Percentiles rank a stretch among this genome's conserved stretches.
phyloP scores from a whole-genome alignment of 352 stramenopile species.

The Phytophthora brassicae region DNA sequence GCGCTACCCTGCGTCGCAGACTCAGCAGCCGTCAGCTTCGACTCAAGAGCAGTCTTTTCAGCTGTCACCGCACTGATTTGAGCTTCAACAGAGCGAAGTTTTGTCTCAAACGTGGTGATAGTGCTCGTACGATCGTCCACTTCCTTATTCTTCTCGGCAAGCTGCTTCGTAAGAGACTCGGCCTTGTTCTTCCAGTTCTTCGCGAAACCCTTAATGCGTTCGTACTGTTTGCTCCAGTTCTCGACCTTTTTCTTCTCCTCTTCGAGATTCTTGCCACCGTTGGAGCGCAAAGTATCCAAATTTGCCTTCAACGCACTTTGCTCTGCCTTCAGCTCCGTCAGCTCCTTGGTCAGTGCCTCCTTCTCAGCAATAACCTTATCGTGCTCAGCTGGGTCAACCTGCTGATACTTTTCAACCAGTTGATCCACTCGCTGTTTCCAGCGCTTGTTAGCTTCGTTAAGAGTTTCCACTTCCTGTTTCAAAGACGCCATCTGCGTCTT shows the following conservation, averaged over 20 bases:
- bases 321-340: conserved; percentile 46
- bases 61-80: conserved; percentile 31
- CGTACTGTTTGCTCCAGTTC: conserved; percentile 76
- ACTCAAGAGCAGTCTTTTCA: conserved; percentile 51
- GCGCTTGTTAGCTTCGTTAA: conserved; percentile 66
- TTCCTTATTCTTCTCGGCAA: conserved; percentile 73
- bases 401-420: conserved; percentile 83
- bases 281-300: conserved; percentile 49
- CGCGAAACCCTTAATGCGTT: conserved; percentile 78
- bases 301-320: conserved; percentile 44
- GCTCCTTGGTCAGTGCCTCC: conserved; percentile 48
- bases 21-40: conserved; percentile 45
- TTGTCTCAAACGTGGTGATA: conserved; percentile 43
- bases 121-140: conserved; percentile 44
- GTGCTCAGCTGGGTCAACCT: conserved; percentile 72
- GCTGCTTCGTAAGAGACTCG: conserved; percentile 59
- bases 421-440: conserved; percentile 85
- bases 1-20: conserved; percentile 38
- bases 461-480: conserved; percentile 60
- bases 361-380: conserved; percentile 71
- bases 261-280: conserved; percentile 48
- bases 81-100: conserved; percentile 36
- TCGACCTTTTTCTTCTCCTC: conserved; percentile 70
- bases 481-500: conserved; percentile 59
- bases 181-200: conserved; percentile 86